phyloP scores from a whole-genome alignment of 1,139 yeast genomes.

The Geotrichum armillariae region DNA sequence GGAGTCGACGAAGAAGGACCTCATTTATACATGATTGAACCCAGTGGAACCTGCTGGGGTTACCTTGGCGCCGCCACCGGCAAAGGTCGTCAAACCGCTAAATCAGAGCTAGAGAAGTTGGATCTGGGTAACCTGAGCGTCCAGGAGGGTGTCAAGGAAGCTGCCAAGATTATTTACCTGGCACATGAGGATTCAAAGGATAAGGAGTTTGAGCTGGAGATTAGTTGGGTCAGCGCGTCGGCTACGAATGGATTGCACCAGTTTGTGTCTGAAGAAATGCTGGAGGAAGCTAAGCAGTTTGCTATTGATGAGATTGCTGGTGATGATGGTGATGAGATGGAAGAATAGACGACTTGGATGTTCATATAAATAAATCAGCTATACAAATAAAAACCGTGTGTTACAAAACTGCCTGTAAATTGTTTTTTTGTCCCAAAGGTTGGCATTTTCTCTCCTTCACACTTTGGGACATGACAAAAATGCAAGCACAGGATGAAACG shows the following conservation, averaged over 20 bases:
- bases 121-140: constrained; percentile 69
- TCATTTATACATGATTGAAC: constrained; percentile 95
- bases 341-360: constrained; percentile 32
- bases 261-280: constrained; percentile 71
- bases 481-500: background rate
- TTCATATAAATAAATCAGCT: background rate
- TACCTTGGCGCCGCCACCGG: constrained; percentile 97
- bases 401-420: too few species aligned
- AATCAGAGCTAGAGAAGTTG: constrained; percentile 90
- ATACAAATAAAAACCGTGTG: background rate
- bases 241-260: constrained; percentile 84
- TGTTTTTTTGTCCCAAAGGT: too few species aligned
- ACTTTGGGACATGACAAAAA: background rate
- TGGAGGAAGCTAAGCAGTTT: constrained; percentile 76
- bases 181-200: constrained; percentile 99
- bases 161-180: constrained; percentile 86
- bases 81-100: constrained; percentile 95
- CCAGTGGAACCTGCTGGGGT: constrained; percentile 97
- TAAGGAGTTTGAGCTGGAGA: constrained; percentile 92
- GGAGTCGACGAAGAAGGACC: constrained; percentile 87
- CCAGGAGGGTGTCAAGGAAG: constrained; percentile 84
- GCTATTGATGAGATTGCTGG: constrained; percentile 86
- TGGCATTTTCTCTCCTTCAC: background rate
- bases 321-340: constrained; percentile 52
- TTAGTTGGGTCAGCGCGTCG: constrained; percentile 78